Base-by-base conservation (phyloP, 208 protist genomes). In the Leptomonas seymouri region DNA sequence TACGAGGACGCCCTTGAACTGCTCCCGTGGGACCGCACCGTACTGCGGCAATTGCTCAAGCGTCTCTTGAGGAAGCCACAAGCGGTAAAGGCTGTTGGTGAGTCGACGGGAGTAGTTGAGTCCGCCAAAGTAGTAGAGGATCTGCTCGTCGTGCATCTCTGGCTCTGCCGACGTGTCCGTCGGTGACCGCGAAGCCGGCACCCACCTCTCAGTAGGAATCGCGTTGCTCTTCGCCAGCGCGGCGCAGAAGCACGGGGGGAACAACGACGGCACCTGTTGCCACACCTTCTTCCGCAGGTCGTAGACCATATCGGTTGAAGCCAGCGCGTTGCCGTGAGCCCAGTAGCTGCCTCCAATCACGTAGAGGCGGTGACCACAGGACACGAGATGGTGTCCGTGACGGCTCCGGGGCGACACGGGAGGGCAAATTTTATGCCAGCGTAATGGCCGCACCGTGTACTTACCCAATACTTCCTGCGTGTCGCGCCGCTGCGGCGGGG, bases 311-410 rank as follows among this genome's bases (percentile, higher is more conserved):
- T 87, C 81, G 20, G 53, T 67, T 16, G 74, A 68, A 11, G 84
- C 80, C 30, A 88, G 55, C 3, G 74, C 70, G 59, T 82, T 76
- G 21, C 77, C 82, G 42, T 89, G 74, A 14, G 78, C 80, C 82
- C 86, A 89, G 76, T 88, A 87, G 41, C 74, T 71, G 12, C 87
- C 84, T 25, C 84, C 82, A 2, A 88, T 61, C 28, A 90, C 60
- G 58, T 82, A 93, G 20, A 90, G 56, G 23, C 61, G 53, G 23
- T 78, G 39, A 36, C 62, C 74, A 30, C 60, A 79, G 45, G 69
- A 86, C 11, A 93, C 54, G 41, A 93, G 85, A 27, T 78, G 67
- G 50, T 93, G 82, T 3, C 87, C 87, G 59, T 89, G 84, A 7
- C 87, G 81, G 0, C 67, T 76, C 55, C 80, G 76, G 3, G 84